Evolutionary conservation across 371 early-diverging fungal genomes (phyloP), one percentile per base, ranked within the genome.

Genomic region (Haplosporangium sp.): DNA sequence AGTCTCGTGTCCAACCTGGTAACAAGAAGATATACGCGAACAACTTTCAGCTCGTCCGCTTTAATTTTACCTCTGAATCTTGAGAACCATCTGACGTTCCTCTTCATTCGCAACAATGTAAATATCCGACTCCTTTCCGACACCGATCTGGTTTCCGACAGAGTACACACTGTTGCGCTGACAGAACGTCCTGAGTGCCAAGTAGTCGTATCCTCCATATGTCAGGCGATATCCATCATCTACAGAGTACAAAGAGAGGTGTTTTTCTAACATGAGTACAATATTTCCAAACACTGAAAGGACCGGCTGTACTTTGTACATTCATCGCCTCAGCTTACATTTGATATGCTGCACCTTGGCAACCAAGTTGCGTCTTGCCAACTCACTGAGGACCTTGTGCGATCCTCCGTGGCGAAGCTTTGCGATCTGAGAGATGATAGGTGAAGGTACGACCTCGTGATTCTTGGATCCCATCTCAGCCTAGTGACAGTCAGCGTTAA

Each of bases 51-150:
- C 29, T 29, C 29, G 29, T 29, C 29, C 29, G 10, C 14, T 40
- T n/a, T 63, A 40, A n/a, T 45, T 50, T 18, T 84, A 91, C 91
- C 96, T 87, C 76, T 98, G 97, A 42, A 98, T 82, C 83, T 98
- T 99, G 55, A 97, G 83, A 29, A 97, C 97, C 59, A 89, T 87
- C 79, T 95, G 95, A 36, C 87, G 84, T 40, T 91, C 95, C 51
- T 95, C 92, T 45, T 94, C 95, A 79, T 96, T 94, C 0, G 95
- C 96, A n/a, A 97, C 98, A 72, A 97, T 86, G 83, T 94, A 96
- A 80, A 98, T 94, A 81, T 98, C 98, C 5, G 99, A 97, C 83
- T 99, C 99, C 84, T 99, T 99, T 45, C 99, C 99, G 16, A 99
- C 98, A 77, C 99, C 99, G 73, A 99, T 98, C 84, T 99, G 98